phyloP scores from a whole-genome alignment of 2,329 filamentous ascomycete genomes.

The Bipolaris oryzae region DNA sequence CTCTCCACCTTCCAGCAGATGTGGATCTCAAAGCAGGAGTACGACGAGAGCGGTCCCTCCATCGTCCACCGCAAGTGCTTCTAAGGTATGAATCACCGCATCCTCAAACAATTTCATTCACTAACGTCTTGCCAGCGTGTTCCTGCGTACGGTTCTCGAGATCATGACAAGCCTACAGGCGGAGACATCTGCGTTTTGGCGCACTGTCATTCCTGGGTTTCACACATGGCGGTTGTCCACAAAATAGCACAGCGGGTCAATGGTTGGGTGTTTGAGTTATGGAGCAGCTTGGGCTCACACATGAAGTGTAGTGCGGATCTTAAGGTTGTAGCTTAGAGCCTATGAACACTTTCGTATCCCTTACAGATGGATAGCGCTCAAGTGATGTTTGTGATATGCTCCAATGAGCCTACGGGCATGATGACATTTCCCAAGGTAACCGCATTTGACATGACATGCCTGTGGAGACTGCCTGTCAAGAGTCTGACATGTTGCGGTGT shows the following conservation, averaged over 20 bases:
- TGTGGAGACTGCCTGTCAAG: background rate
- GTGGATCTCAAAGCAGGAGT: constrained; percentile 99
- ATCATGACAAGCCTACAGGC: constrained; percentile 48
- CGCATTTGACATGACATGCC: background rate
- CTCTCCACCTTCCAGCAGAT: constrained; percentile 99
- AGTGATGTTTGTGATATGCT: constrained; percentile 1
- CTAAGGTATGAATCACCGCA: constrained; percentile 69
- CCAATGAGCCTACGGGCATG: background rate
- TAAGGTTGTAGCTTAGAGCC: constrained; percentile 51
- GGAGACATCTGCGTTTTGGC: constrained; percentile 45
- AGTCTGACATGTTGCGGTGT: background rate
- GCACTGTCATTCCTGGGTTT: constrained; percentile 45
- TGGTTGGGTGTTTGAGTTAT: constrained; percentile 47
- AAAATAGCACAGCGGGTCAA: constrained; percentile 48
- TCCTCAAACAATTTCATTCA: constrained; percentile 15
- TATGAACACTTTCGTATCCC: constrained; percentile 43
- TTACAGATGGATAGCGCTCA: constrained; percentile 12
- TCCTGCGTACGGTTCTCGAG: constrained; percentile 43
- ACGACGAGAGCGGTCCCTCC: constrained; percentile 99
- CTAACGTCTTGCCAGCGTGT: constrained; percentile 42
- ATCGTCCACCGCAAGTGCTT: constrained; percentile 99
- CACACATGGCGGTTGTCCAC: constrained; percentile 46
- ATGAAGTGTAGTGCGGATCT: constrained; percentile 42
- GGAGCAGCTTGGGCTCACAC: constrained; percentile 44
- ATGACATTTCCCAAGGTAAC: background rate